A percentile compares a stretch with the other conserved stretches of the same genome.
These are phyloP conservation scores for Jacaranda copaia DNA, from an alignment of 257 asterid genomes.

Conservation along the genomic window DNA sequence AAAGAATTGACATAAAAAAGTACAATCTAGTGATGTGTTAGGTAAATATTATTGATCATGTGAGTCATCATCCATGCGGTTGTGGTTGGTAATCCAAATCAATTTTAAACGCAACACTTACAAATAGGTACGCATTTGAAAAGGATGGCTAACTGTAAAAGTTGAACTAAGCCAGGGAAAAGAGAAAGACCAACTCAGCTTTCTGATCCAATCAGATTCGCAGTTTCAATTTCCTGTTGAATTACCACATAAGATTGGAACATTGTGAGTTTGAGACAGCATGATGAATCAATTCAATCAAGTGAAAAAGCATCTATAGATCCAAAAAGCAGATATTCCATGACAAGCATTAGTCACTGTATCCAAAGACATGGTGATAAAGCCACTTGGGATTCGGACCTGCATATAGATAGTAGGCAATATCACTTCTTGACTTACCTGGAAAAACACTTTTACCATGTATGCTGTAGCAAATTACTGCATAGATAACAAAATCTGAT, in stretches of 20 bases:
- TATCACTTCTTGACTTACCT: too few species aligned
- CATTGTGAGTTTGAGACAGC: too few species aligned
- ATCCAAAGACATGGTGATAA: too few species aligned
- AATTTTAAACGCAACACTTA: neutral
- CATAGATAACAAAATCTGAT: too few species aligned
- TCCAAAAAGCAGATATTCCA: too few species aligned
- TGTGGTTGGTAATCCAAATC: constrained; percentile 17
- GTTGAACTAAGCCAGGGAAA: constrained; percentile 5
- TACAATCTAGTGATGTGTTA: neutral
- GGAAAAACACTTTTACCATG: too few species aligned
- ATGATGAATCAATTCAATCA: too few species aligned
- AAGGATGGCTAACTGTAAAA: constrained; percentile 23
- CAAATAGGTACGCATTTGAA: neutral
- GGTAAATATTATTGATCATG: constrained; percentile 6
- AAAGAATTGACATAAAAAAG: neutral
- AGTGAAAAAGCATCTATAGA: too few species aligned
- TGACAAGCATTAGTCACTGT: too few species aligned
- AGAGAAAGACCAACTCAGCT: neutral
- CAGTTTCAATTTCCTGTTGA: neutral
- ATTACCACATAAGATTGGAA: neutral
- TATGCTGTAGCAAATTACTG: too few species aligned
- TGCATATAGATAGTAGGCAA: too few species aligned
- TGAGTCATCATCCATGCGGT: constrained; percentile 18
- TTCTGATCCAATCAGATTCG: constrained; percentile 2
- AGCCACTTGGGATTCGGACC: too few species aligned